A percentile compares a stretch with the other conserved stretches of the same genome.
Conservation (phyloP, 805 yeast genomes). For the Nakazawaea anatomiae region DNA sequence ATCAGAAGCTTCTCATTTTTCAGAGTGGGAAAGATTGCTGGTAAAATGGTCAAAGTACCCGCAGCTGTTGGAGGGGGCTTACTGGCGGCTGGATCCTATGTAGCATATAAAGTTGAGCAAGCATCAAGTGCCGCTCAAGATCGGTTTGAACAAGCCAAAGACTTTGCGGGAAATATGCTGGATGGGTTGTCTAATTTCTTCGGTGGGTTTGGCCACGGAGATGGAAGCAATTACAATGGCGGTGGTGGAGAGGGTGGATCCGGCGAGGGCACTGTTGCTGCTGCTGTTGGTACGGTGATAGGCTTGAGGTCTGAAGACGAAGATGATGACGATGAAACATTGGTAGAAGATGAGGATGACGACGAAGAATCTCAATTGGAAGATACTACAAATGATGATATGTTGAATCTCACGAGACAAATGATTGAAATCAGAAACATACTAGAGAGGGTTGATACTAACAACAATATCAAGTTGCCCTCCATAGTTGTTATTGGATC, state of each 20-base stretch:
- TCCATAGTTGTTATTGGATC: constrained; percentile 97
- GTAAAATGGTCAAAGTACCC: constrained; percentile 56
- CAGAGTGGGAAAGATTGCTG: constrained; percentile 47
- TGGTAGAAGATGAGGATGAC: constrained; percentile 35
- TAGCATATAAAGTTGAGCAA: constrained; percentile 88
- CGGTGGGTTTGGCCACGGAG: constrained; percentile 24
- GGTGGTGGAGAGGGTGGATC: constrained; percentile 20
- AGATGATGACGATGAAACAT: constrained; percentile 47
- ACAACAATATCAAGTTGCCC: constrained; percentile 77
- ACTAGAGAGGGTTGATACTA: constrained; percentile 63
- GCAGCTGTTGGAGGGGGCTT: constrained; percentile 84
- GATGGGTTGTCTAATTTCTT: constrained; percentile 43
- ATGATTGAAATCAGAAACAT: constrained; percentile 94
- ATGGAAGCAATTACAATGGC: constrained; percentile 27
- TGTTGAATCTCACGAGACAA: constrained; percentile 84
- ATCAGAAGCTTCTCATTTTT: constrained; percentile 23
- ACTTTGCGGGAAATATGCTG: constrained; percentile 48
- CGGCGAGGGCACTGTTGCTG: constrained; percentile 40
- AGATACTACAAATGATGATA: constrained; percentile 66
- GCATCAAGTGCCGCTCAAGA: constrained; percentile 70
- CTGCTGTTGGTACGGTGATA: constrained; percentile 48
- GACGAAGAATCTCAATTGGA: constrained; percentile 38
- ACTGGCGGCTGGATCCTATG: constrained; percentile 92
- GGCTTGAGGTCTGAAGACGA: constrained; percentile 33
- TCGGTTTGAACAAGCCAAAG: constrained; percentile 55